Evolutionary conservation across 495 filamentous ascomycete species (phyloP).

Genomic region (Umbilicaria muhlenbergii): DNA sequence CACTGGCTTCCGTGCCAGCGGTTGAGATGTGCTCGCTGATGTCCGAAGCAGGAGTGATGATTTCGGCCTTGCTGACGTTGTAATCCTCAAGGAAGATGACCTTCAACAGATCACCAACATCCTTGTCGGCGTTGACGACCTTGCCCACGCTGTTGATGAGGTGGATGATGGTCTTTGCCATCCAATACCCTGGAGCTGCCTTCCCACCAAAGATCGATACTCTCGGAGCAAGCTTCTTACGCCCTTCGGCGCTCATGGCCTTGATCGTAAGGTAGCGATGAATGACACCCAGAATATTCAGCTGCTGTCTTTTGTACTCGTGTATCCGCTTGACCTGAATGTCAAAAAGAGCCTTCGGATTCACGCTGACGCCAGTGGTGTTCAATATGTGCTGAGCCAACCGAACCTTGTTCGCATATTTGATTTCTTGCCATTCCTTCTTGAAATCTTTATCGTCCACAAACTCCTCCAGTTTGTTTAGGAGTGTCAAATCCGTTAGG

Average conservation of each 20-base stretch:
- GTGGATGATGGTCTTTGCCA: conserved; percentile 98
- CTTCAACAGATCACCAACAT: conserved; percentile 88
- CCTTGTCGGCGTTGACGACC: conserved; percentile 84
- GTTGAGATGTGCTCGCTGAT: conserved; percentile 98
- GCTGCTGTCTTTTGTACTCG: conserved; percentile 97
- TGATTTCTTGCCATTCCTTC: conserved; percentile 84
- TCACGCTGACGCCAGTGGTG: conserved; percentile 62
- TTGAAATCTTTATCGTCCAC: conserved; percentile 79
- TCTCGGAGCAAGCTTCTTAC: conserved; percentile 77
- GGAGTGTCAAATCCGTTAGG: conserved; percentile 70
- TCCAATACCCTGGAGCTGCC: conserved; percentile 97
- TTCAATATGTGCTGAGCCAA: conserved; percentile 83
- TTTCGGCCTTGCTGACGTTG: conserved; percentile 97
- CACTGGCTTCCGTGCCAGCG: conserved; percentile 71
- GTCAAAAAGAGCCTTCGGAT: conserved; percentile 81
- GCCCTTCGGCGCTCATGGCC: conserved; percentile 62
- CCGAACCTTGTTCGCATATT: conserved; percentile 61
- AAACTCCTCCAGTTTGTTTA: conserved; percentile 68
- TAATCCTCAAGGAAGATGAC: conserved; percentile 97
- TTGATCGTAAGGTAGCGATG: conserved; percentile 88
- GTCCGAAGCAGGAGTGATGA: conserved; percentile 87
- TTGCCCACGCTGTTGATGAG: conserved; percentile 82
- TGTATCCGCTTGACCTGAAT: conserved; percentile 98
- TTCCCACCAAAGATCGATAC: conserved; percentile 97
- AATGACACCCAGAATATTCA: conserved; percentile 98